phyloP scores from a whole-genome alignment of 371 early-diverging fungal genomes.

The Mucor irregularis region DNA sequence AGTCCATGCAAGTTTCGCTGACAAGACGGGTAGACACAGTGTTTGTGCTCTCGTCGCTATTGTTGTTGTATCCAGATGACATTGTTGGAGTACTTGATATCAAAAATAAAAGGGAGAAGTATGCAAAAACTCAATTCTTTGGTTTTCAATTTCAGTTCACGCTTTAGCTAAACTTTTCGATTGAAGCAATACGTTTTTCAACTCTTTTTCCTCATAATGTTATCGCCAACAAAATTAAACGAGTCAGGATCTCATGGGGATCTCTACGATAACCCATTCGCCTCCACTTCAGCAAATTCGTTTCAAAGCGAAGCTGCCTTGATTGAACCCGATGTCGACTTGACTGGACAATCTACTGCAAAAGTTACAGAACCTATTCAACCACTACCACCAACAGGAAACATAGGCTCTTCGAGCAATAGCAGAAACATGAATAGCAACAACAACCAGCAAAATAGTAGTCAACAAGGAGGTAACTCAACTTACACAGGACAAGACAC shows the following conservation, averaged over 20 bases:
- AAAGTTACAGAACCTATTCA: constrained; percentile 2
- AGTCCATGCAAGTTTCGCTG: constrained; percentile 70
- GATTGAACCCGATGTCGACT: constrained; percentile 32
- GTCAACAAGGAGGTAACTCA: neutral
- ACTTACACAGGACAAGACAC: constrained; percentile 59
- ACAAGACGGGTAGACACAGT: constrained; percentile 35
- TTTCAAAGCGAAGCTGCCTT: neutral
- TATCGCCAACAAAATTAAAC: neutral
- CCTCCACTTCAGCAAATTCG: neutral
- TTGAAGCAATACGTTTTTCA: neutral
- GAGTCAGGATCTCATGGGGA: neutral
- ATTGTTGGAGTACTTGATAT: neutral
- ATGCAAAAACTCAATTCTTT: neutral
- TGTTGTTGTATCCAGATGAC: constrained; percentile 2
- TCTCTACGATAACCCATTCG: constrained; percentile 28
- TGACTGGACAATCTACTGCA: constrained; percentile 39
- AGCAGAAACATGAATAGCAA: neutral
- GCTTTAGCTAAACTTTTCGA: too few species aligned
- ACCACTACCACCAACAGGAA: constrained; percentile 7
- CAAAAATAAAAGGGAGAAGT: neutral
- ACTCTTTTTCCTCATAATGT: neutral
- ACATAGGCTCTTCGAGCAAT: neutral
- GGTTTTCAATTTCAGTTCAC: neutral
- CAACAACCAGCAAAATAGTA: constrained; percentile 1
- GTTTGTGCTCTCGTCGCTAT: neutral